Base-by-base conservation (phyloP, 768 basidiomycete genomes). In the Suillus sp. region DNA sequence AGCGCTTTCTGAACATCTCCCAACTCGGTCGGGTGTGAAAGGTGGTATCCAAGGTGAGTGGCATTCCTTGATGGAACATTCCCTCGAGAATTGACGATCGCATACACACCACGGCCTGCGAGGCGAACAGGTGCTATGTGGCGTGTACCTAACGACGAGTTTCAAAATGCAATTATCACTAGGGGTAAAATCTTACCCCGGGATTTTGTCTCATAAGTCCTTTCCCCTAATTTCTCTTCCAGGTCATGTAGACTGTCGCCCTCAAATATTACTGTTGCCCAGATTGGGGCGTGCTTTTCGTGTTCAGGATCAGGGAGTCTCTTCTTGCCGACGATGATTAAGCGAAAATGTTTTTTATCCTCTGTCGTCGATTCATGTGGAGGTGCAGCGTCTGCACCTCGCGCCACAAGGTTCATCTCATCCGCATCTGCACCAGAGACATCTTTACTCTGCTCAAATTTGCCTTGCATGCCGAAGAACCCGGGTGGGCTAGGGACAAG, bases 131-230 rank as follows among this genome's bases (percentile, higher is more conserved):
- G 76, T 4, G 75, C 82, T 64, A 84, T 79, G 60, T 86, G 83
- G 14, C 87, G 79, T 0, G 80, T 78, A 8, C 85, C 85, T 84
- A 63, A 25, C 54, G 8, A 22, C 47, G 37, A 8, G 14, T 20
- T 53, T 54, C 32, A 51, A 42, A 14, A 35, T 4, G 16, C 34
- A 20, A 7, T 53, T 7, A 8, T 25, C 20, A 37, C 25, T 22
- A 42, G 27, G 30, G 35, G 7, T 4, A 68, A n/a, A 27, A 38
- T 14, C 8, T 6, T 40, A 84, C 85, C 85, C 72, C 81, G 75
- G 9, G 86, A 89, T 72, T 86, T 87, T 0, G 87, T 89, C 67
- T 87, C 82, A 66, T 87, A 88, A 2, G 77, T 77, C 69, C 80
- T 83, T 54, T 76, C 78, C 0, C 82, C 84, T 13, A 88, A 67